Evolutionary conservation across 257 asterid species (phyloP).

Genomic region (Cruciata laevipes): DNA sequence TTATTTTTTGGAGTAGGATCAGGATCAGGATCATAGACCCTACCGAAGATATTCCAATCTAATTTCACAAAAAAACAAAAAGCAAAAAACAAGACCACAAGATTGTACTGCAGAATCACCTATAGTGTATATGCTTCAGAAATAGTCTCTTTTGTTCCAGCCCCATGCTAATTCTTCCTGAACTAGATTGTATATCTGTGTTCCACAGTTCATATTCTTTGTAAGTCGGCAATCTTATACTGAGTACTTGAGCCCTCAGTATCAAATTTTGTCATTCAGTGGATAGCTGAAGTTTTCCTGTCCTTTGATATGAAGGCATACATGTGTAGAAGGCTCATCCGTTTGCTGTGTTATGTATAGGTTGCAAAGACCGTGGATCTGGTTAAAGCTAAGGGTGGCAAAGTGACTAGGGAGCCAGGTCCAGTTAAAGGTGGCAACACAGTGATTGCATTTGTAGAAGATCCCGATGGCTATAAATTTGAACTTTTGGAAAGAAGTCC

Average conservation of each 20-base stretch:
- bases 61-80: too few species aligned
- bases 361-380: conserved; percentile 87
- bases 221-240: background rate
- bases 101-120: too few species aligned
- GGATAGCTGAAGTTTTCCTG: background rate
- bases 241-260: background rate
- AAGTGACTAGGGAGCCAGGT: conserved; percentile 92
- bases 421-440: conserved; percentile 97
- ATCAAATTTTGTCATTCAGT: background rate
- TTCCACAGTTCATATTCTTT: background rate
- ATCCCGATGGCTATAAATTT: conserved; percentile 97
- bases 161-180: background rate
- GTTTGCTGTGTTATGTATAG: conserved; percentile 27
- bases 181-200: background rate
- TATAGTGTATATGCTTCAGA: background rate
- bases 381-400: conserved; percentile 92
- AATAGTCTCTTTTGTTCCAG: background rate
- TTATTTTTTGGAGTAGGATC: too few species aligned
- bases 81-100: too few species aligned
- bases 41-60: too few species aligned
- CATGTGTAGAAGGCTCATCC: background rate
- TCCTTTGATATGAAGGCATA: background rate
- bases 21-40: too few species aligned
- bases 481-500: conserved; percentile 97
- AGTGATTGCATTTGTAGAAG: conserved; percentile 91